Base-by-base conservation (phyloP, 371 early-diverging fungal genomes). In the Mortierella sp. region DNA sequence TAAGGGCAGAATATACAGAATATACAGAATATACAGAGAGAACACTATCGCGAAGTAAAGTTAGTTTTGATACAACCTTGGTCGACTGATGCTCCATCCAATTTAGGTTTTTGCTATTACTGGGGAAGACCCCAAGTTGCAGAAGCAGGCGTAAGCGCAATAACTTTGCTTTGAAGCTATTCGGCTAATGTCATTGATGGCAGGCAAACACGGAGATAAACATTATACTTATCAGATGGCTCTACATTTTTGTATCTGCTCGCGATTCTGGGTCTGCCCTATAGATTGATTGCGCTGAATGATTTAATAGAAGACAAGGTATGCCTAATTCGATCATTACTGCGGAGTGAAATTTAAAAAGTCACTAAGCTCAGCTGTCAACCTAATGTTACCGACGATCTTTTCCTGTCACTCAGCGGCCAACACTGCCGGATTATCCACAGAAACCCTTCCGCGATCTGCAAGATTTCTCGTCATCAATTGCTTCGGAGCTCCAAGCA, bases 61-160 rank as follows among this genome's bases (percentile, higher is more conserved):
- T 47, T 47, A 35, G 35, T 35, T 35, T 35, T 35, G 35, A 49
- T 49, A 16, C n/a, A 49, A 20, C 18, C 2, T 40, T 8, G 49
- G 20, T 26, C 28, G 20, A 6, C n/a, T 43, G n/a, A 67, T n/a
- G 14, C 26, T 54, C 28, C 26, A 47, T 51, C 32, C 12, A 5
- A 5, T n/a, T 43, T 66, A 78, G 78, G 54, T 64, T 1, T 78
- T 78, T 43, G 60, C 66, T 0, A 51, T 78, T n/a, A 55, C 47
- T 5, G 78, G 78, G 5, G n/a, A 59, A 0, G 59, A 73, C 47
- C 45, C 70, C 14, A 57, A 49, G 35, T 20, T 30, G 32, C 78
- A 78, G 45, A 49, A 63, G 22, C 39, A 64, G 26, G 73, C 78
- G 78, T 78, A 73, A 52, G 78, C 49, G 24, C 22, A 51, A 11